Base-by-base conservation (phyloP, 768 basidiomycete species). In the Leccinum ochraceum region DNA sequence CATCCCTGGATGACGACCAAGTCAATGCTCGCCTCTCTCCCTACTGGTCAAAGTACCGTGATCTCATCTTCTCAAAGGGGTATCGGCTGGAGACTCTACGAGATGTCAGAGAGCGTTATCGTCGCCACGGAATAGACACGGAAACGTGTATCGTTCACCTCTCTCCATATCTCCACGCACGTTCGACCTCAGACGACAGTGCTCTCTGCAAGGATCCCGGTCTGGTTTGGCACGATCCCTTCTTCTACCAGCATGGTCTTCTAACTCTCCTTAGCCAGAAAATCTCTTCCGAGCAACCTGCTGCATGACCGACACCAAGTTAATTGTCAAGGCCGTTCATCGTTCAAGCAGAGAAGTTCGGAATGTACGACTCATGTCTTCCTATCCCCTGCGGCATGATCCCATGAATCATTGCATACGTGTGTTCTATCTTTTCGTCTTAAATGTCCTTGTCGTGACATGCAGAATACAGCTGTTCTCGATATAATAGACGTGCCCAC, bases 371-470 rank as follows among this genome's bases (percentile, higher is more conserved):
- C 72, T 78, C 58, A 75, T 92, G 17, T 85, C 84, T 14, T 79
- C 79, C 17, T 77, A 83, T 49, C 76, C 80, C 14, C 69, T 86
- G 63, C 76, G 81, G 61, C 69, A 78, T 51, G 79, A 90, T 67
- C 83, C 86, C 53, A 85, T 82, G 83, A 91, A 91, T 68, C 90
- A 89, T 65, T 86, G 83, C 54, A 90, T 92, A 71, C 89, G 90
- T 91, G 58, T 68, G 87, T 80, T 46, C 46, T 58, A 36, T 54
- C 44, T 50, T 32, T 34, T 57, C 39, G 53, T 58, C n/a, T 26
- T 20, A 6, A 49, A 9, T 32, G 36, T 13, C 36, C 57, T 34
- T 13, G 32, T 60, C 58, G 24, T 60, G 46, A 63, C 70, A 54
- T 54, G 9, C 57, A 61, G 22, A 22, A 34, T 52, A 16, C 67